Percentiles rank a stretch among this genome's conserved stretches.
Conservation (phyloP, 1,284 basidiomycete genomes). For the Apiotrichum montevideense region DNA sequence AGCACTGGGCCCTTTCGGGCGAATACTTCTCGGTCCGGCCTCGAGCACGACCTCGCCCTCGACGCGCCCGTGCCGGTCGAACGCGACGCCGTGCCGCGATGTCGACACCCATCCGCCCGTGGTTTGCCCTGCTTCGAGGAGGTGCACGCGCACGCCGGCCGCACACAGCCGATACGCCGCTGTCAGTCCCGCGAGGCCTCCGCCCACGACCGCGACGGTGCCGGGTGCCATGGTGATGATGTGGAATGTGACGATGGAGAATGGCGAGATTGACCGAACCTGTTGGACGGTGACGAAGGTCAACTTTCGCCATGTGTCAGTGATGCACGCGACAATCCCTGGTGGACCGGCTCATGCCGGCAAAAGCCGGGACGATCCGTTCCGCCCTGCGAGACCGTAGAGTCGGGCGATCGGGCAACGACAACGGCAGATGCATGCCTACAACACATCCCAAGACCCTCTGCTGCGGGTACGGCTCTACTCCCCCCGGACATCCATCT, state of each 20-base stretch:
- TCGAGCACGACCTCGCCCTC: conserved; percentile 60
- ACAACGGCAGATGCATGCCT: background rate
- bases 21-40: conserved; percentile 72
- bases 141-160: conserved; percentile 1
- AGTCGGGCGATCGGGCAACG: no score
- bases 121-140: conserved; percentile 5
- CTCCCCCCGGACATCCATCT: conserved; percentile 15
- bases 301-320: no score
- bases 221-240: conserved; percentile 12
- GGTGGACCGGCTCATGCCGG: no score
- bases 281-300: no score
- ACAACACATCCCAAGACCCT: background rate
- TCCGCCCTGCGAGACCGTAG: no score
- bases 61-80: conserved; percentile 11
- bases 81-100: conserved; percentile 51
- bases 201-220: conserved; percentile 40
- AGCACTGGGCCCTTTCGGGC: conserved; percentile 60
- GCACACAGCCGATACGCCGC: conserved; percentile 38
- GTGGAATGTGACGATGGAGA: background rate
- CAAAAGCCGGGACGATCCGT: no score
- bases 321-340: no score
- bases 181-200: conserved; percentile 42
- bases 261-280: no score
- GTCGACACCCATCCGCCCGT: conserved; percentile 77
- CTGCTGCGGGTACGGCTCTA: background rate